phyloP scores from a whole-genome alignment of 176 grass and related monocot species.

The Saccharum spontaneum region DNA sequence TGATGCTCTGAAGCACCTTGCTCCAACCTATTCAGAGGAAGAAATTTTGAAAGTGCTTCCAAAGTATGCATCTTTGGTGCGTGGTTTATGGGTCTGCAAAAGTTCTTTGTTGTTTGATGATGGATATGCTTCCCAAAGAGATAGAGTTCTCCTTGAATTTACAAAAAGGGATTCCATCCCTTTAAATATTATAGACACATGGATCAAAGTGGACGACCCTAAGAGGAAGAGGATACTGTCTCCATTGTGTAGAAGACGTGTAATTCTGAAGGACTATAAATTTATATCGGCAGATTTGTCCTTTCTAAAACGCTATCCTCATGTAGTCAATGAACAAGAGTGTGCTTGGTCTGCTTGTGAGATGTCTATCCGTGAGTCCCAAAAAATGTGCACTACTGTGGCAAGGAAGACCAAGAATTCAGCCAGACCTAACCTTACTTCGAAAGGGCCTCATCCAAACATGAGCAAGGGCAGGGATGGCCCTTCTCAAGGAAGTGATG shows the following conservation, averaged over 20 bases:
- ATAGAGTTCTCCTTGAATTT: constrained; percentile 56
- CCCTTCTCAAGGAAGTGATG: constrained; percentile 37
- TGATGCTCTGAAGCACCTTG: constrained; percentile 69
- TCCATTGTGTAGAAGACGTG: constrained; percentile 52
- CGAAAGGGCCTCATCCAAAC: constrained; percentile 32
- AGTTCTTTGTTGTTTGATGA: constrained; percentile 67
- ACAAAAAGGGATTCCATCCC: constrained; percentile 49
- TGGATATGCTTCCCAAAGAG: constrained; percentile 44
- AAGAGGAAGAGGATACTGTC: constrained; percentile 23
- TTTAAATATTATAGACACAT: background rate
- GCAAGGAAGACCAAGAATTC: constrained; percentile 35
- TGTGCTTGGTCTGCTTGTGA: constrained; percentile 46
- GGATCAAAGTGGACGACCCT: background rate
- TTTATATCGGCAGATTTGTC: constrained; percentile 55
- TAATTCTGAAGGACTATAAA: constrained; percentile 48
- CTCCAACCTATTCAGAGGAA: constrained; percentile 46
- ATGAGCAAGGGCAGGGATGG: constrained; percentile 34
- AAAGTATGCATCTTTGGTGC: constrained; percentile 59
- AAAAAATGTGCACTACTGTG: background rate
- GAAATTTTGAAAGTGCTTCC: constrained; percentile 59
- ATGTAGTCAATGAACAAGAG: constrained; percentile 59
- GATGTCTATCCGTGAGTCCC: constrained; percentile 5
- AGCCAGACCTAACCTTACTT: constrained; percentile 14
- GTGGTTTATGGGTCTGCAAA: constrained; percentile 74
- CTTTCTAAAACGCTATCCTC: constrained; percentile 56